Evolutionary conservation across 1,284 basidiomycete genomes (phyloP).

Genomic region (Singerocomus rubriflavus): DNA sequence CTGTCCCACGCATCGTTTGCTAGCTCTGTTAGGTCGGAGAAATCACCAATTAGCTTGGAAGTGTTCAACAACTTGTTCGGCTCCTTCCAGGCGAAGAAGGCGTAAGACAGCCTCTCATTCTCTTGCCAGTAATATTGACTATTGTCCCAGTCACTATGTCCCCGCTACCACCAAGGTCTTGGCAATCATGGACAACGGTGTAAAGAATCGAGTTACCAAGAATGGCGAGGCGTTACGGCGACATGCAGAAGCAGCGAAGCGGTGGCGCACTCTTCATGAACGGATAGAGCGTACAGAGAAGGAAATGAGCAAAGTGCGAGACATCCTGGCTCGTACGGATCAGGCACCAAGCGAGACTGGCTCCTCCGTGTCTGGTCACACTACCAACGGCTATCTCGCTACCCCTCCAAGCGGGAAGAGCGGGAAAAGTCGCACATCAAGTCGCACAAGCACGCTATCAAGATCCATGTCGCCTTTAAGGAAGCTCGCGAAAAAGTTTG

Average conservation of each 20-base stretch:
- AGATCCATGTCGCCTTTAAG: conserved; percentile 75
- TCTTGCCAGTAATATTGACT: conserved; percentile 11
- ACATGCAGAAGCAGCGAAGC: conserved; percentile 79
- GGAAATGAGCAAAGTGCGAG: conserved; percentile 77
- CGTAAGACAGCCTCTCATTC: conserved; percentile 44
- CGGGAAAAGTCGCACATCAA: conserved; percentile 43
- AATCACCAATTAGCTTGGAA: conserved; percentile 53
- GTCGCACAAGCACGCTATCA: conserved; percentile 55
- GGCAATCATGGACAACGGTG: conserved; percentile 90
- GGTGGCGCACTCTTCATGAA: conserved; percentile 78
- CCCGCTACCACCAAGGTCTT: conserved; percentile 91
- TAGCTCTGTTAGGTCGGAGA: conserved; percentile 50
- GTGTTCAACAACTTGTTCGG: conserved; percentile 62
- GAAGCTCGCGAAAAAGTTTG: conserved; percentile 68
- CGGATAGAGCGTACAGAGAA: conserved; percentile 72
- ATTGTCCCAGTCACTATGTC: conserved; percentile 70
- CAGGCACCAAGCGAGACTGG: conserved; percentile 59
- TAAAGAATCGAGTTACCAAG: conserved; percentile 86
- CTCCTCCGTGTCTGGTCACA: conserved; percentile 60
- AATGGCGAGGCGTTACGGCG: conserved; percentile 91
- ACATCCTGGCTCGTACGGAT: conserved; percentile 54
- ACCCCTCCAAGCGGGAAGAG: conserved; percentile 55
- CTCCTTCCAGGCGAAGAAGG: conserved; percentile 82
- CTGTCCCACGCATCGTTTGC: conserved; percentile 43
- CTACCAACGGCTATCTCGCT: conserved; percentile 55